Evolutionary conservation across 176 grass and related monocot species (phyloP).

Genomic region (Calamus simplicifolius): DNA sequence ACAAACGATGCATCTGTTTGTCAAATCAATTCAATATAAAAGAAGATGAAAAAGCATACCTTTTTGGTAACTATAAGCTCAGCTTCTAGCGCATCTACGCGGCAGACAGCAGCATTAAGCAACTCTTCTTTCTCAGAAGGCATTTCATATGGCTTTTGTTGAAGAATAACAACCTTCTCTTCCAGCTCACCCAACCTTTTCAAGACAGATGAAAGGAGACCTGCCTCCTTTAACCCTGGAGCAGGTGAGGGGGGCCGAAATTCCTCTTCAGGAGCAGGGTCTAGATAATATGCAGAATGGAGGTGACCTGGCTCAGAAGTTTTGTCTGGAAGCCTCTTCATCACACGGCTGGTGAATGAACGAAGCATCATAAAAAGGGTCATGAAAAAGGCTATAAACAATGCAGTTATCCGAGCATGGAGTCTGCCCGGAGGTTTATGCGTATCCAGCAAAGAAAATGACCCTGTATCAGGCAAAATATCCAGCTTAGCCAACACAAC

Average conservation of each 20-base stretch:
- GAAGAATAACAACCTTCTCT: slow-evolving; percentile 72
- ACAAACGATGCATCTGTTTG: too few relatives aligned
- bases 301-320: slow-evolving; percentile 19
- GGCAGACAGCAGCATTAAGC: slow-evolving; percentile 77
- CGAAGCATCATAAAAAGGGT: slow-evolving; percentile 27
- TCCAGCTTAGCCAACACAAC: too few relatives aligned
- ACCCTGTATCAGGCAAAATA: background rate
- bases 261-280: slow-evolving; percentile 37
- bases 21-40: too few relatives aligned
- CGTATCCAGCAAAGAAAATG: background rate
- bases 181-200: slow-evolving; percentile 77
- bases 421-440: slow-evolving; percentile 14
- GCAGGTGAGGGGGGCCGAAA: slow-evolving; percentile 63
- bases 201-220: slow-evolving; percentile 52
- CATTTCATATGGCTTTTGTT: slow-evolving; percentile 88
- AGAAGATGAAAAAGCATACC: slow-evolving; percentile 23
- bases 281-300: background rate
- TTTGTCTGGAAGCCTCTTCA: slow-evolving; percentile 40
- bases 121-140: slow-evolving; percentile 95
- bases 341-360: slow-evolving; percentile 33
- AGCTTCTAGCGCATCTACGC: slow-evolving; percentile 92
- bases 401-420: slow-evolving; percentile 27
- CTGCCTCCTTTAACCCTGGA: slow-evolving; percentile 48
- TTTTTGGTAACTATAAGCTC: slow-evolving; percentile 99
- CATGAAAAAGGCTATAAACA: slow-evolving; percentile 40